Base-by-base conservation (phyloP, 768 basidiomycete species). In the Panaeolus papilionaceus region DNA sequence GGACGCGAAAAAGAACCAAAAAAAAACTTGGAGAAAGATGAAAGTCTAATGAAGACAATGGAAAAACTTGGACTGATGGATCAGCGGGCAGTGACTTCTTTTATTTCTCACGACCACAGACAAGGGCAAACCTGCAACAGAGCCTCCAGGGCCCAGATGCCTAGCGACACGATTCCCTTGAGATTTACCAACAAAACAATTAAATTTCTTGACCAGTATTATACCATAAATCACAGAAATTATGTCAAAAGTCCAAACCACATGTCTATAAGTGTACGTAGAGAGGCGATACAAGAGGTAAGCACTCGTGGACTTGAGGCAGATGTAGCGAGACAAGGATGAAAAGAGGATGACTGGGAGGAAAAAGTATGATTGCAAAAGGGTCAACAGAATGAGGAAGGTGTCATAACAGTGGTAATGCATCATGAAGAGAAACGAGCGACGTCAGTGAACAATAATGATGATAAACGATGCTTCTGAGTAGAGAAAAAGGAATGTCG, bases 201-300 rank as follows among this genome's bases (percentile, higher is more conserved):
- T 58, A 28, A 58, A 44, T 44, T 12, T 18, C 5, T 44, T 16
- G 16, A 44, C 42, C 18, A 58, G 33, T 7, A 33, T 12, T 33
- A 20, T 51, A 51, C 47, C 26, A 26, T 51, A 58, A n/a, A 28
- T 58, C 54, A 58, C 14, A 58, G 10, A 33, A 58, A 33, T 14
- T 6, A 14, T 28, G 2, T 10, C 26, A 33, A 7, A 58, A 58
- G 42, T 37, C 28, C 54, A 58, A 58, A 58, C 26, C 14, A 58
- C 54, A 58, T 58, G 26, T 58, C 54, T 58, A 58, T 58, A 58
- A 20, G 47, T 51, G 47, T 51, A 26, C 23, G n/a, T 51, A 51
- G 47, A 51, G 47, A 26, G 47, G 47, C 20, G 45, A 47, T 26
- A 51, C 47, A 51, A 51, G 18, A 47, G 7, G n/a, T 26, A 18